Evolutionary conservation across 2,329 filamentous ascomycete species (phyloP).

Genomic region (Metarhizium album): DNA sequence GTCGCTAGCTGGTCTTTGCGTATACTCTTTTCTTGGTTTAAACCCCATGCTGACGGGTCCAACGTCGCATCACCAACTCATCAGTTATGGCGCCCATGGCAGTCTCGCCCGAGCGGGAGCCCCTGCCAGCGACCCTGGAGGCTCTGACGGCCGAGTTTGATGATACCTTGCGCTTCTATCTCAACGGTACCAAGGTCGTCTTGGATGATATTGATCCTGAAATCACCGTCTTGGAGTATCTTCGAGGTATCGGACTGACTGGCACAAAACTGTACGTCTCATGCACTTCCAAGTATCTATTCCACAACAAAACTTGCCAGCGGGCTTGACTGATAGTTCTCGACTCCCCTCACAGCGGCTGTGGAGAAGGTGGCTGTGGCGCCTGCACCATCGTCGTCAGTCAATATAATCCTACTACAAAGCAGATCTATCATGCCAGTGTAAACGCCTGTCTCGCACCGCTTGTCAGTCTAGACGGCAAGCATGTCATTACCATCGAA

Average conservation of each 20-base stretch:
- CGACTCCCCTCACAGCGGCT: conserved; percentile 44
- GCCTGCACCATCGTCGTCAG: conserved; percentile 94
- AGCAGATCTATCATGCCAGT: conserved; percentile 88
- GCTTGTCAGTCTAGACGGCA: conserved; percentile 85
- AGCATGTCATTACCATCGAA: conserved; percentile 96
- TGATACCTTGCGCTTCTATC: conserved; percentile 81
- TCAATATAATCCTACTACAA: conserved; percentile 86
- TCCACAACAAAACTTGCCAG: neutral
- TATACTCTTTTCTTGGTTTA: neutral
- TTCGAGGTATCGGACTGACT: conserved; percentile 84
- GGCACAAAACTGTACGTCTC: conserved; percentile 70
- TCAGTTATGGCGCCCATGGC: conserved; percentile 44
- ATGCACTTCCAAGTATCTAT: neutral
- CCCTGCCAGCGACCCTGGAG: conserved; percentile 21
- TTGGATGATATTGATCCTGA: conserved; percentile 86
- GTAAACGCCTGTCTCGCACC: conserved; percentile 95
- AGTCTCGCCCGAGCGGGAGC: conserved; percentile 36
- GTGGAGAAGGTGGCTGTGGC: conserved; percentile 91
- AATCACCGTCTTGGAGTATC: conserved; percentile 82
- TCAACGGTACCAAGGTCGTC: conserved; percentile 85
- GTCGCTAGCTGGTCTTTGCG: neutral
- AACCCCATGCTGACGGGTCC: neutral
- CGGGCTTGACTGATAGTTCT: neutral
- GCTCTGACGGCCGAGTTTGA: conserved; percentile 65
- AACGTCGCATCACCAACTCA: neutral